Evolutionary conservation across 169 alveolate species (phyloP).

Genomic region (Plasmodium billcollinsi): DNA sequence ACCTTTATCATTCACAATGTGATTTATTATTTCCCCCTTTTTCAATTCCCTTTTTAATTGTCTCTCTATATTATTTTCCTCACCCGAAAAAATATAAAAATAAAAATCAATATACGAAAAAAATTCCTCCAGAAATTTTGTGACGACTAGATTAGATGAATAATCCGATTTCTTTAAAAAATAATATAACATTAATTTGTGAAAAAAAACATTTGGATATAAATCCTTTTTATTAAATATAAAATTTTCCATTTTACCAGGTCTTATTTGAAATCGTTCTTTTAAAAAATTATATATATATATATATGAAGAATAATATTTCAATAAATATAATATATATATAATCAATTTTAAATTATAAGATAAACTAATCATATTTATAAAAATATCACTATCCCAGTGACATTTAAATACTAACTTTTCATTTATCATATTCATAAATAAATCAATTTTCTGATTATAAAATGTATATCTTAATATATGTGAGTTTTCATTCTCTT

Average conservation of each 20-base stretch:
- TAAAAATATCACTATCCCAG: conserved; percentile 27
- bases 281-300: conserved; percentile 39
- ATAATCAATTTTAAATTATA: conserved; percentile 53
- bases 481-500: conserved; percentile 17
- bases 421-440: conserved; percentile 30
- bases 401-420: conserved; percentile 45
- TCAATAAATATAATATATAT: conserved; percentile 53
- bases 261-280: conserved; percentile 14
- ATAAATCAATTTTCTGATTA: conserved; percentile 56
- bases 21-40: neutral
- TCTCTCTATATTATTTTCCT: neutral
- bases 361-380: conserved; percentile 30
- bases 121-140: conserved; percentile 45
- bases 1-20: neutral
- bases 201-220: conserved; percentile 9
- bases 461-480: conserved; percentile 43
- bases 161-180: conserved; percentile 53
- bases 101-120: conserved; percentile 48
- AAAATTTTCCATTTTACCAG: conserved; percentile 20
- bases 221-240: conserved; percentile 2
- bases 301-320: conserved; percentile 31
- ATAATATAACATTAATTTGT: conserved; percentile 40
- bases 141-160: conserved; percentile 29
- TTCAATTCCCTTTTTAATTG: neutral
- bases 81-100: conserved; percentile 8